These are phyloP conservation scores for Stromatinia cepivora DNA, from an alignment of 2,329 filamentous ascomycete species.

Conservation along the genomic window DNA sequence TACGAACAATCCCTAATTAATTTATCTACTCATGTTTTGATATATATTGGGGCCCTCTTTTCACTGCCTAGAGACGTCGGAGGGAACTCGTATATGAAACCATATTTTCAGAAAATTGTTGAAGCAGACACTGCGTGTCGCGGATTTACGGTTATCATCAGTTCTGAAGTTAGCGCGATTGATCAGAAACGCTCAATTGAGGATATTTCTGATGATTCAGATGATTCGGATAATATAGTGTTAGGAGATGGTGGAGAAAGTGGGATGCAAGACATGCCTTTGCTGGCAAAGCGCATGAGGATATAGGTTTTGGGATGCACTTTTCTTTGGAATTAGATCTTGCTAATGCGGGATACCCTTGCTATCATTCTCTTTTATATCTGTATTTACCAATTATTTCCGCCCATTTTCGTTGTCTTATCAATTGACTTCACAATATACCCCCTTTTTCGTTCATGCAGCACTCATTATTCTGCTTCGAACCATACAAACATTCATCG, in stretches of 20 bases:
- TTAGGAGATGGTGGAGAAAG: background rate
- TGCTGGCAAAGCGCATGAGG: background rate
- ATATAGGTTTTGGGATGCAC: background rate
- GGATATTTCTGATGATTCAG: slow-evolving; percentile 15
- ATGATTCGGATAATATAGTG: background rate
- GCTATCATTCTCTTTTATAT: background rate
- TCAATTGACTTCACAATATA: background rate
- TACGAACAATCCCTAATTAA: slow-evolving; percentile 22
- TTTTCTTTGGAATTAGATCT: background rate
- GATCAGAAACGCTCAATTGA: background rate
- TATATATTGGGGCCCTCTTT: slow-evolving; percentile 4
- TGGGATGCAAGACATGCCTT: background rate
- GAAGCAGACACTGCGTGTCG: slow-evolving; percentile 5
- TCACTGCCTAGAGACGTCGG: background rate
- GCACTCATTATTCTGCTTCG: no score
- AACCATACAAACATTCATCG: no score
- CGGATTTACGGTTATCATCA: background rate
- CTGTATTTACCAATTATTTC: background rate
- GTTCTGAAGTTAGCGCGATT: background rate
- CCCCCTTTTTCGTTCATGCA: no score
- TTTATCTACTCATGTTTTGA: slow-evolving; percentile 21
- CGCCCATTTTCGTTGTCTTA: background rate
- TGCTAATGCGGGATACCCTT: background rate
- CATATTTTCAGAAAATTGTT: background rate
- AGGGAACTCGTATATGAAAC: background rate